Evolutionary conservation across 2,329 filamentous ascomycete genomes (phyloP), one percentile per base, ranked within the genome.

Genomic region (Cytospora mali): DNA sequence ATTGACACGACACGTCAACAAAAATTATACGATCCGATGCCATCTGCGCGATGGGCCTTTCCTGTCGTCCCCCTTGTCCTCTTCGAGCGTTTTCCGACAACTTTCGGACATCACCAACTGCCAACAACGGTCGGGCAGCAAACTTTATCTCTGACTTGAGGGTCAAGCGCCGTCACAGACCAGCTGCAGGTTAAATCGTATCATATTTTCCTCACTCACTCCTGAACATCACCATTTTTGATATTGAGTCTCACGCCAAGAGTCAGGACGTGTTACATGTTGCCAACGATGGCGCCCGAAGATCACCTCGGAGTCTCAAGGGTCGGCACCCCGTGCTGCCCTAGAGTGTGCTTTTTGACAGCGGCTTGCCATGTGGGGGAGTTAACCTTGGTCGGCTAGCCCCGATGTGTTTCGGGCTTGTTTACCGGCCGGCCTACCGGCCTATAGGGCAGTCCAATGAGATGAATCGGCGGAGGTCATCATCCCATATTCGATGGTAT

Each of bases 21-120:
- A 21, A 29, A 25, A 35, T 55, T 42, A 51, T 60, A 55, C 42
- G 51, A 62, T 55, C 56, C 61, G 51, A 39, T 35, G 13, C 28
- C 16, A 6, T 18, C n/a, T 29, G 25, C n/a, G 16, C 46, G 35
- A 31, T 29, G 39, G 28, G 27, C 23, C 39, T 27, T 27, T 21
- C 39, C 27, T 28, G 35, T 50, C 39, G n/a, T 46, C 31, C 25
- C 14, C 14, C 55, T 55, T 28, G 23, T 28, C 23, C 39, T 27
- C 14, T 50, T 23, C 33, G 42, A 28, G 39, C 25, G 29, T 39
- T 51, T 52, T 54, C 61, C 61, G 61, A 63, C 28, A 21, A 49
- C 42, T 56, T 63, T 63, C 61, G 61, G 61, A 57, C 61, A 33
- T 42, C 42, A 48, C 51, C 52, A 46, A 18, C 18, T 2, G 4